Evolutionary conservation across 2,329 filamentous ascomycete species (phyloP), one percentile per base, ranked within the genome.

Genomic region (Orbilia oligospora): DNA sequence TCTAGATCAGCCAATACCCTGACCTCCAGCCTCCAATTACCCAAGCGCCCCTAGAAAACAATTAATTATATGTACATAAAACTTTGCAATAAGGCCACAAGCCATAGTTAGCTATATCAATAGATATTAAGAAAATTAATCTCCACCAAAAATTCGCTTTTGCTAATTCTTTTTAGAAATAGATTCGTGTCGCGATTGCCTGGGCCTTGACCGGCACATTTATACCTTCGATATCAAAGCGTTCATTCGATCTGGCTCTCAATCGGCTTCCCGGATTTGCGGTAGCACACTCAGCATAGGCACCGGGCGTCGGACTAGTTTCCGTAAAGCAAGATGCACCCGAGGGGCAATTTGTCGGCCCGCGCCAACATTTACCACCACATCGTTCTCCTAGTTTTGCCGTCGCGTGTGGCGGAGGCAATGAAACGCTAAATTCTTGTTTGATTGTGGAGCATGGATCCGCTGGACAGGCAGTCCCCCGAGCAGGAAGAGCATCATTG

Each of bases 351-450:
- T 76, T 76, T 12, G 71, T 76, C 3, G 71, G 71, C 2, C 71
- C 71, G 0, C 16, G 1, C 71, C 71, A 76, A 44, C 71, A 76
- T 33, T 4, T 63, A 5, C 71, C 71, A 44, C 71, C 71, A n/a
- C 71, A 76, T 36, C 69, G 71, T 14, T 33, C 63, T 12, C 51
- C 30, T 5, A 76, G 9, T 41, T 46, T 56, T 3, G 63, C 64
- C 8, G 71, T 76, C 16, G 63, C 64, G 3, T 16, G 9, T 10
- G 71, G 64, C 5, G 64, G 64, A 3, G 71, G 71, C 12, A 68
- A 24, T 5, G 65, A 66, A 16, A 56, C 64, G 1, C 0, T 56
- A 16, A 58, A 58, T n/a, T 73, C 44, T n/a, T 53, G 44, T 24
- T 36, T 9, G 3, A 46, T 18, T 1, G 24, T 51, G 14, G 67